Evolutionary conservation across 768 basidiomycete genomes (phyloP).

Genomic region (Serendipita indica): DNA sequence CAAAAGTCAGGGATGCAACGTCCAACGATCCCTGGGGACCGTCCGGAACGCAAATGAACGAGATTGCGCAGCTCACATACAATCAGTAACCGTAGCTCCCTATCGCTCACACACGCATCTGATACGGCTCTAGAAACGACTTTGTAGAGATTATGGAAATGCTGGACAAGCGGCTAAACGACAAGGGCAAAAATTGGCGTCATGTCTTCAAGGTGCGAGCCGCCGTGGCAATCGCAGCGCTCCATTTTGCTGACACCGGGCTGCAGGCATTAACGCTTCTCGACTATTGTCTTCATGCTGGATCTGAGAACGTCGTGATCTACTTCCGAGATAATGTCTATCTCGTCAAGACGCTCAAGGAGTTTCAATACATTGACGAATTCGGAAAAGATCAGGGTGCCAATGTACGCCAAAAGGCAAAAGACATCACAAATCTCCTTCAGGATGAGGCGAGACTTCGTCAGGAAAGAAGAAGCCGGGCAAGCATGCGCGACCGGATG

Average conservation of each 20-base stretch:
- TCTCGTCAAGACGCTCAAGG: conserved; percentile 95
- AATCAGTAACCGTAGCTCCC: no score
- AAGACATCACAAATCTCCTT: conserved; percentile 91
- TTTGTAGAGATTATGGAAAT: conserved; percentile 99
- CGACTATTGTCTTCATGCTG: conserved; percentile 91
- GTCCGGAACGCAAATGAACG: conserved; percentile 96
- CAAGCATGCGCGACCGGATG: conserved; percentile 93
- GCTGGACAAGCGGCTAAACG: conserved; percentile 94
- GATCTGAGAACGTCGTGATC: conserved; percentile 95
- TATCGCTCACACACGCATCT: background rate
- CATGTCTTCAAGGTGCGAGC: conserved; percentile 87
- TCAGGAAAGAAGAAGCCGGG: conserved; percentile 68
- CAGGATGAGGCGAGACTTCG: conserved; percentile 73
- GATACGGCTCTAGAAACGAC: conserved; percentile 45
- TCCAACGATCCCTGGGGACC: conserved; percentile 98
- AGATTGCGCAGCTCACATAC: conserved; percentile 90
- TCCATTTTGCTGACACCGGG: background rate
- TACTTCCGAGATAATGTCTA: conserved; percentile 98
- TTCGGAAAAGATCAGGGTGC: conserved; percentile 94
- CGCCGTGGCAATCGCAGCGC: background rate
- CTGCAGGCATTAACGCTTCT: conserved; percentile 81
- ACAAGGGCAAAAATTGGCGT: conserved; percentile 99
- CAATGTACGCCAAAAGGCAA: conserved; percentile 95
- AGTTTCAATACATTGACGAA: conserved; percentile 95
- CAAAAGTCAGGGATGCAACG: conserved; percentile 91